phyloP scores from a whole-genome alignment of 2,329 filamentous ascomycete genomes.

The Fusarium phyllophilum region DNA sequence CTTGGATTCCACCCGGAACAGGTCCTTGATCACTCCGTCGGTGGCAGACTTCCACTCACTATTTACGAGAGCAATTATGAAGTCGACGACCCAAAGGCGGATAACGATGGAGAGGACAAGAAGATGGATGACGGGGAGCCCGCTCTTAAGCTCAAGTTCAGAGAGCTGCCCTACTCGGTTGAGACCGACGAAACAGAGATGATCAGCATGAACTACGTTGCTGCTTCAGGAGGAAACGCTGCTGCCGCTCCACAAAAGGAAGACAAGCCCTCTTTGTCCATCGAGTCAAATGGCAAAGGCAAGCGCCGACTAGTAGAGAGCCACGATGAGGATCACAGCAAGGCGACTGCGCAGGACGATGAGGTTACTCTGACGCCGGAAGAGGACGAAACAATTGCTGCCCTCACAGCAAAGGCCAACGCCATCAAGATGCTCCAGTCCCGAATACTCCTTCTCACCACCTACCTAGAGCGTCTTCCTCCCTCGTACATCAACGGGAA shows the following conservation, averaged over 20 bases:
- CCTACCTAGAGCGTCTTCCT: constrained; percentile 81
- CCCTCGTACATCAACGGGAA: constrained; percentile 68
- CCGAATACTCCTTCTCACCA: constrained; percentile 75
- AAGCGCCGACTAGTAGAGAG: constrained; percentile 57
- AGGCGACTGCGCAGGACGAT: constrained; percentile 48
- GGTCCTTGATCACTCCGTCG: constrained; percentile 64
- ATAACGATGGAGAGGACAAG: constrained; percentile 70
- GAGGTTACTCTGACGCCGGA: constrained; percentile 62
- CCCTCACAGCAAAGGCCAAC: constrained; percentile 87
- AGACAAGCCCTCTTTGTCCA: constrained; percentile 54
- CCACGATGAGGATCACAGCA: constrained; percentile 39
- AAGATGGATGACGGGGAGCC: constrained; percentile 75
- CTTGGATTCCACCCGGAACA: constrained; percentile 84
- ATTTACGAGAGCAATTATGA: constrained; percentile 90
- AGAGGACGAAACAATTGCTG: constrained; percentile 70
- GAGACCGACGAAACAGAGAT: constrained; percentile 97
- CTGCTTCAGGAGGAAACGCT: constrained; percentile 79
- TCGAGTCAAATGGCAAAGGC: constrained; percentile 63
- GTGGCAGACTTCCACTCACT: constrained; percentile 86
- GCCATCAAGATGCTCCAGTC: constrained; percentile 92
- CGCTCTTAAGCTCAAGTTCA: constrained; percentile 75
- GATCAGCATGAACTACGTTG: constrained; percentile 96
- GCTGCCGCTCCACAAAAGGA: constrained; percentile 70
- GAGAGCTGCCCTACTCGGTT: constrained; percentile 84
- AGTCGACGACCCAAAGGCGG: constrained; percentile 65